Evolutionary conservation across 257 asterid species (phyloP).

Genomic region (Gentiana dahurica): DNA sequence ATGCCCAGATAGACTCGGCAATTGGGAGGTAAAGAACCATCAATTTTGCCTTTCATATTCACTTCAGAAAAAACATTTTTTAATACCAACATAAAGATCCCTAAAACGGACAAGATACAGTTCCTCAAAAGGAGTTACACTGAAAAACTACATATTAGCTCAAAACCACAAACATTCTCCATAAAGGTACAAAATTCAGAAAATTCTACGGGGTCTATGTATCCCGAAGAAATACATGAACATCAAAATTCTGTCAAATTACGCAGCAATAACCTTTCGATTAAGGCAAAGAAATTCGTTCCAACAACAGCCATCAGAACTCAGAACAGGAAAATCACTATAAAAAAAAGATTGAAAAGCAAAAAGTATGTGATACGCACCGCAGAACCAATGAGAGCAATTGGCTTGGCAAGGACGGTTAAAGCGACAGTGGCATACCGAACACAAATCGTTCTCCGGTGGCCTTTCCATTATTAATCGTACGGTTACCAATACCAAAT

Average conservation of each 20-base stretch:
- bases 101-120: no score
- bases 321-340: not conserved
- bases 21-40: no score
- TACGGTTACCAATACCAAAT: not conserved
- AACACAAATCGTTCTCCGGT: conserved; percentile 70
- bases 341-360: not conserved
- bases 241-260: not conserved
- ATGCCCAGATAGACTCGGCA: no score
- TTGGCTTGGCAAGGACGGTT: conserved; percentile 81
- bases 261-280: not conserved
- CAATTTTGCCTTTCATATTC: no score
- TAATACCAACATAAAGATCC: no score
- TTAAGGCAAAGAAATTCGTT: not conserved
- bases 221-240: no score
- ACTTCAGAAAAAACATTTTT: no score
- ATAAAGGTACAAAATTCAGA: not conserved
- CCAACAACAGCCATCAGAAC: not conserved
- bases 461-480: conserved; percentile 53
- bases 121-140: no score
- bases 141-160: no score
- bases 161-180: no score
- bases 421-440: conserved; percentile 67
- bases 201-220: not conserved
- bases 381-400: conserved; percentile 95
- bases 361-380: conserved; percentile 21